Evolutionary conservation across 2,329 filamentous ascomycete species (phyloP).

Genomic region (Emmonsia crescens): DNA sequence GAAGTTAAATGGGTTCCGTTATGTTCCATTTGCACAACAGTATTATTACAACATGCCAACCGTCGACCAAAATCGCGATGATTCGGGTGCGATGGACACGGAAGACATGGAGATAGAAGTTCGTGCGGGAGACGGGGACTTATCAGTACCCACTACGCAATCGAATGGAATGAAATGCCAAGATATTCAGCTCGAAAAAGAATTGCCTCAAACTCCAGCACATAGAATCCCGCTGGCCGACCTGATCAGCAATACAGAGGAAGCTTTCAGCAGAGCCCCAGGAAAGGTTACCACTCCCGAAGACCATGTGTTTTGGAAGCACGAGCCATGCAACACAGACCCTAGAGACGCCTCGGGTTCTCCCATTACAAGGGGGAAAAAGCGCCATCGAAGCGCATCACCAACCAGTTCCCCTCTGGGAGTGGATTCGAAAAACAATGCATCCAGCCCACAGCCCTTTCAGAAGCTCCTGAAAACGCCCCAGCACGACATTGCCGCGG

Average conservation of each 20-base stretch:
- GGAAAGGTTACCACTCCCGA: constrained; percentile 45
- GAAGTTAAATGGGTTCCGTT: constrained; percentile 27
- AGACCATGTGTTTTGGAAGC: constrained; percentile 51
- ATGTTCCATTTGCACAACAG: constrained; percentile 1
- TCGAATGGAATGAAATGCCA: constrained; percentile 1
- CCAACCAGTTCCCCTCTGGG: constrained; percentile 56
- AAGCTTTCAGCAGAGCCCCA: constrained; percentile 37
- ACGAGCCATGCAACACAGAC: constrained; percentile 34
- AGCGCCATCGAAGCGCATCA: constrained; percentile 64
- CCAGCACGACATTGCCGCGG: constrained; percentile 59
- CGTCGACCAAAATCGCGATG: background rate
- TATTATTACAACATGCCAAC: background rate
- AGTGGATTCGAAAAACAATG: constrained; percentile 27
- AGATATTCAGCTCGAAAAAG: constrained; percentile 22
- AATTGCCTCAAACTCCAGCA: constrained; percentile 47
- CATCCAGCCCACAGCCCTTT: constrained; percentile 49
- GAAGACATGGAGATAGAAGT: background rate
- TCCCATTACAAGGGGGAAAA: constrained; percentile 41
- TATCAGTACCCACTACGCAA: background rate
- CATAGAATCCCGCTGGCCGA: constrained; percentile 50
- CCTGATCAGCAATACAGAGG: constrained; percentile 50
- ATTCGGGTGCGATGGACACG: background rate
- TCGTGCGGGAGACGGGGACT: background rate
- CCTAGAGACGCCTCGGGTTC: constrained; percentile 38
- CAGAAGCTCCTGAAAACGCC: constrained; percentile 53